Percentiles rank a stretch among this genome's conserved stretches.
These are phyloP conservation scores for Yamadazyma pseudoaaseri DNA, from an alignment of 1,139 yeast genomes.

Conservation along the genomic window DNA sequence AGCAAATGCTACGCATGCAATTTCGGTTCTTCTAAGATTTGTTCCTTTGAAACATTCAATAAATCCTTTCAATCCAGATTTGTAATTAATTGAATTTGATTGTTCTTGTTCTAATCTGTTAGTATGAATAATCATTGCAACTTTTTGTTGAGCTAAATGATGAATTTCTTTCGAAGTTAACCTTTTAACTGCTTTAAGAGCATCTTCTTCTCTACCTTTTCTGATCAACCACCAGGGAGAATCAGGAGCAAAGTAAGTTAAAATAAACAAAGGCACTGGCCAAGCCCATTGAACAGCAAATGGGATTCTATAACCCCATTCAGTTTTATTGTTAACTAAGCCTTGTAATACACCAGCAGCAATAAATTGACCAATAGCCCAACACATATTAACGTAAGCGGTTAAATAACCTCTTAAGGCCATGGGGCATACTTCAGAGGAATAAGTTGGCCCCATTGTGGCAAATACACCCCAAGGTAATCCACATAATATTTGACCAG, in stretches of 20 bases:
- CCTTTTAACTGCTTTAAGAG: constrained; percentile 8
- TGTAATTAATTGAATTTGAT: background rate
- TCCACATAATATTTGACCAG: constrained; percentile 46
- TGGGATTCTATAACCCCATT: constrained; percentile 41
- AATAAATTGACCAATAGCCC: constrained; percentile 45
- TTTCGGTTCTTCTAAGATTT: constrained; percentile 22
- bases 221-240: constrained; percentile 16
- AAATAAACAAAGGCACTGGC: constrained; percentile 27
- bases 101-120: constrained; percentile 10
- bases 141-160: constrained; percentile 7
- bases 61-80: constrained; percentile 17
- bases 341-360: constrained; percentile 41
- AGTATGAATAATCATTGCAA: constrained; percentile 11
- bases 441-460: constrained; percentile 43
- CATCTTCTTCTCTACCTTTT: constrained; percentile 10
- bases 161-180: constrained; percentile 5
- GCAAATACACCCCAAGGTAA: constrained; percentile 47
- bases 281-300: constrained; percentile 41
- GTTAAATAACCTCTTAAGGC: constrained; percentile 42
- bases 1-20: constrained; percentile 18
- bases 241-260: constrained; percentile 26
- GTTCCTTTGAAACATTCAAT: constrained; percentile 20
- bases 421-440: constrained; percentile 47
- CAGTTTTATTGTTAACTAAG: constrained; percentile 17
- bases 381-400: constrained; percentile 40